Base-by-base conservation (phyloP, 1,139 yeast genomes). In the Pichia sp. region DNA sequence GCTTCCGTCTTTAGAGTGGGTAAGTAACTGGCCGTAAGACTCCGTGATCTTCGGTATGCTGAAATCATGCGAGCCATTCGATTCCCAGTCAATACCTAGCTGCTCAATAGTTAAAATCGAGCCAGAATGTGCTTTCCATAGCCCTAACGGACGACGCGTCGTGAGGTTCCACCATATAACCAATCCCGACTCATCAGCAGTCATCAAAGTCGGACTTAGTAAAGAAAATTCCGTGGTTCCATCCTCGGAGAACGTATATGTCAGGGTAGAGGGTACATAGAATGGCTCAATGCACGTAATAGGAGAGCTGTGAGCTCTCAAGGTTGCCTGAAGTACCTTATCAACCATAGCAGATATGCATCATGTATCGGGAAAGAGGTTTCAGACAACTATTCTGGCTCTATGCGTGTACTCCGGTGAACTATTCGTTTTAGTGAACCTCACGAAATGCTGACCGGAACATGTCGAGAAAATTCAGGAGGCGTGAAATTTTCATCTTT, bases 1-100 rank as follows among this genome's bases (percentile, higher is more conserved):
- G 17, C 70, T 68, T 1, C 82, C 76, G 62, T 83, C 88, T 58
- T 81, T 72, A 0, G 83, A 80, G 62, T 83, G 87, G 1, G 83
- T 78, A 34, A 82, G 55, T 0, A 81, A 46, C 45, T 68, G 61
- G 10, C 76, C 71, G 58, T 62, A 71, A 55, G 62, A 58, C 1
- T 38, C 30, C 3, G 52, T 46, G 29, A 61, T 46, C n/a, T 56
- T 46, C 0, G 62, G 59, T 6, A 33, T 44, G 20, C 49, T 47
- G 33, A 48, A 50, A 7, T 40, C n/a, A 6, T 34, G 9, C n/a
- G 17, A 27, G 27, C 27, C 45, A 14, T 50, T 29, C 14, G 20
- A 9, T 2, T 38, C 31, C 73, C 72, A 69, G 6, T 43, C 8
- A 4, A 72, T 12, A 14, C 76, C 77, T 44, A 77, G 60, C 55